Evolutionary conservation across 345 rosid species (phyloP).

Genomic region (Eutrema heterophyllum): DNA sequence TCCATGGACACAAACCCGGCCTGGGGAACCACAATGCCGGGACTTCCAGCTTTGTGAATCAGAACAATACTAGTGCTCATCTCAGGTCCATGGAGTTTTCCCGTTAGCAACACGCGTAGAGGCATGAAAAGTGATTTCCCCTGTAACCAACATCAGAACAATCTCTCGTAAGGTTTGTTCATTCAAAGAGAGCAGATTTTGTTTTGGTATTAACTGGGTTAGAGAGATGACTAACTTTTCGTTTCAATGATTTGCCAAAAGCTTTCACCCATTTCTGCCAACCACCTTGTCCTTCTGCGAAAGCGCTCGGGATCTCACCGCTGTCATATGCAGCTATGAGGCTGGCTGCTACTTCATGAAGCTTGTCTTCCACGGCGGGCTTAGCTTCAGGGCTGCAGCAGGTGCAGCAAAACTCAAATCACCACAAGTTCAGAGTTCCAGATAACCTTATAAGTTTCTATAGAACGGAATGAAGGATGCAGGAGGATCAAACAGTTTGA

Average conservation of each 20-base stretch:
- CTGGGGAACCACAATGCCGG: slow-evolving; percentile 47
- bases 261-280: slow-evolving; percentile 96
- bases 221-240: slow-evolving; percentile 53
- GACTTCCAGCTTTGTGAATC: slow-evolving; percentile 63
- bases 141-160: slow-evolving; percentile 34
- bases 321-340: slow-evolving; percentile 81
- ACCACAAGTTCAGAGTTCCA: slow-evolving; percentile 2
- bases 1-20: slow-evolving; percentile 56
- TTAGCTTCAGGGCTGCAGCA: slow-evolving; percentile 66
- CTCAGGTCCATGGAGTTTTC: slow-evolving; percentile 93
- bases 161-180: slow-evolving; percentile 12
- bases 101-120: slow-evolving; percentile 69
- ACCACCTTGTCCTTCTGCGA: slow-evolving; percentile 69
- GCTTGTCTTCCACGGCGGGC: slow-evolving; percentile 58
- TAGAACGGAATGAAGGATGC: background rate
- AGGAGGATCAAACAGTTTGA: background rate
- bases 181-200: background rate
- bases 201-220: background rate
- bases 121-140: slow-evolving; percentile 96
- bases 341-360: slow-evolving; percentile 61
- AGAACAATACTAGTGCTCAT: slow-evolving; percentile 64
- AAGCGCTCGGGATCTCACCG: slow-evolving; percentile 63
- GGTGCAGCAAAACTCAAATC: slow-evolving; percentile 2
- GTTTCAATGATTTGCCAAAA: slow-evolving; percentile 71
- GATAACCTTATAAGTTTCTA: background rate